Evolutionary conservation across 257 asterid species (phyloP).

Genomic region (Apocynum venetum): DNA sequence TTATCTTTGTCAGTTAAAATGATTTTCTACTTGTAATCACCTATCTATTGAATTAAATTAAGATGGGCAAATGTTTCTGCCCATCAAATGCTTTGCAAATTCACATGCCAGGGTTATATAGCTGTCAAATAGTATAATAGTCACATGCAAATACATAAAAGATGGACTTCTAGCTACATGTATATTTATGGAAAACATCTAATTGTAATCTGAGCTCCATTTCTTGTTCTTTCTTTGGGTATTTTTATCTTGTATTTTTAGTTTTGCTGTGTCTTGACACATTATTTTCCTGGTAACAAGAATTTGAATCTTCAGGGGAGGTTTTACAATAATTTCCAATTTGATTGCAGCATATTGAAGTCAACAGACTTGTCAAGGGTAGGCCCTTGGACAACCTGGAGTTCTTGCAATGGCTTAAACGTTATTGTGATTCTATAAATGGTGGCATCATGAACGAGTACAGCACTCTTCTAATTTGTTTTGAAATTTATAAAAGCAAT

Average conservation of each 20-base stretch:
- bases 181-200: background rate
- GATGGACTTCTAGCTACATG: background rate
- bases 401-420: slow-evolving; percentile 94
- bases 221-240: background rate
- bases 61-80: background rate
- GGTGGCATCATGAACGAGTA: slow-evolving; percentile 91
- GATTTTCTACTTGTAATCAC: background rate
- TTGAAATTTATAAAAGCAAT: background rate
- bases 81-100: background rate
- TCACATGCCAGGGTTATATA: background rate
- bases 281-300: too few relatives aligned
- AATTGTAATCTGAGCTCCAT: background rate
- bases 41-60: background rate
- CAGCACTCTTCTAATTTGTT: slow-evolving; percentile 22
- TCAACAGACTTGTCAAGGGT: slow-evolving; percentile 81
- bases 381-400: slow-evolving; percentile 94
- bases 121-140: background rate
- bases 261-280: background rate
- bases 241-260: background rate
- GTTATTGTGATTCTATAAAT: slow-evolving; percentile 78
- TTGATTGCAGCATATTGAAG: slow-evolving; percentile 82
- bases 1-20: background rate
- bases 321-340: slow-evolving; percentile 5
- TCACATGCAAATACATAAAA: background rate
- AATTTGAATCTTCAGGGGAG: background rate